A percentile compares a stretch with the other conserved stretches of the same genome.
Evolutionary conservation across 345 rosid species (phyloP).

Genomic region (Populus euphratica): DNA sequence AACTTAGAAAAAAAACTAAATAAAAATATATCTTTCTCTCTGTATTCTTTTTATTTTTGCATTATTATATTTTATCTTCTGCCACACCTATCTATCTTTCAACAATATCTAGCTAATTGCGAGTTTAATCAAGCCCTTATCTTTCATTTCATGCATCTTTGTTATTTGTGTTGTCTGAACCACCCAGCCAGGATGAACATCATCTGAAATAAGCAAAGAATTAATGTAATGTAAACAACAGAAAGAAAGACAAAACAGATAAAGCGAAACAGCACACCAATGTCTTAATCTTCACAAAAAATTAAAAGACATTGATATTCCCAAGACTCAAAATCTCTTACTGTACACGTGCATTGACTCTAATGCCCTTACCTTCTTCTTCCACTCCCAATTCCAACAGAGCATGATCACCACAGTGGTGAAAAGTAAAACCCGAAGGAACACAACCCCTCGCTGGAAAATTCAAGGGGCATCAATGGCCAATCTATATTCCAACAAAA

Average conservation of each 20-base stretch:
- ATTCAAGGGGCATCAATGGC: neutral
- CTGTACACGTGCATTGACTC: constrained; percentile 18
- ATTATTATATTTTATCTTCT: too few species aligned
- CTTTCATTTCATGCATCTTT: neutral
- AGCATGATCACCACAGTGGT: neutral
- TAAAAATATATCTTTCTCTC: too few species aligned
- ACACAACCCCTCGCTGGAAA: neutral
- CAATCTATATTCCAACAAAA: neutral
- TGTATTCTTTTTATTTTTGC: too few species aligned
- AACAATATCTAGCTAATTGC: neutral
- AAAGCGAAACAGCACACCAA: neutral
- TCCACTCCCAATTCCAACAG: neutral
- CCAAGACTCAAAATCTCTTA: neutral
- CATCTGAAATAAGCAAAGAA: neutral
- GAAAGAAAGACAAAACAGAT: neutral
- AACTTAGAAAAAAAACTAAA: too few species aligned
- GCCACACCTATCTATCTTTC: too few species aligned
- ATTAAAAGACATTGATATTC: neutral
- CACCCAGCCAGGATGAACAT: neutral
- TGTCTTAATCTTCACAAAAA: neutral
- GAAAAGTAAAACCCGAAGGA: neutral
- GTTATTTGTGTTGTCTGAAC: neutral
- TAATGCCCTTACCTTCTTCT: constrained; percentile 16
- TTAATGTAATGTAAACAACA: neutral
- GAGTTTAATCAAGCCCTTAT: neutral